Base-by-base conservation (phyloP, 2,329 filamentous ascomycete species). In the Rutstroemia sydowiana region DNA sequence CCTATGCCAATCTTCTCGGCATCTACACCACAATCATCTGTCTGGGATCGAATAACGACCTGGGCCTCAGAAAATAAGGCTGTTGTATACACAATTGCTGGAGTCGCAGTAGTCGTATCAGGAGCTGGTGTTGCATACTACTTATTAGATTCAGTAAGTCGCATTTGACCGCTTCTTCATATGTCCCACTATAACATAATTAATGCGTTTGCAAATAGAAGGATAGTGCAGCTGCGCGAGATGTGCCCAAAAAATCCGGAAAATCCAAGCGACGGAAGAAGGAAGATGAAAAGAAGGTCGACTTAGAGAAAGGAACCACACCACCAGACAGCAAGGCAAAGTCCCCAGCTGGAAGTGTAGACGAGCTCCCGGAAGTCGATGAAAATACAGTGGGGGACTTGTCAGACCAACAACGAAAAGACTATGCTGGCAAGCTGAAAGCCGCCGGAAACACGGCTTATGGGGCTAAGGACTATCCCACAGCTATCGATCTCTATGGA, bases 41-140 rank as follows among this genome's bases (percentile, higher is more conserved):
- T 65, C 18, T 95, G 90, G 90, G 88, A 95, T 70, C 85, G 91
- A 65, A 75, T 96, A 71, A 86, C 90, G 60, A 84, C 76, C 66
- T 98, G 93, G 92, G 90, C 87, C 13, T 88, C 90, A 2, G 92
- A 97, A 69, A 91, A 98, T 74, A 97, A 96, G 75, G 87, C 88
- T 44, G 79, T 92, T 50, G 91, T 95, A 57, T 98, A 96, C 72
- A 96, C 93, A 61, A 88, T 97, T 71, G 93, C 92, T 51, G 93
- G 93, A 65, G 87, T 95, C 55, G 92, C 92, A 49, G 80, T 95
- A 44, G 89, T 96, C 40, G 87, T 95, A 52, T 93, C 89, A 13
- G 88, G 88, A 56, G 92, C 91, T 31, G 92, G 93, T 62, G 88
- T 88, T 40, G 85, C 95, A 66, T 98, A 97, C 76, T 97, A 96